Base-by-base conservation (phyloP, 495 filamentous ascomycete genomes). In the Penicillium verhagenii region DNA sequence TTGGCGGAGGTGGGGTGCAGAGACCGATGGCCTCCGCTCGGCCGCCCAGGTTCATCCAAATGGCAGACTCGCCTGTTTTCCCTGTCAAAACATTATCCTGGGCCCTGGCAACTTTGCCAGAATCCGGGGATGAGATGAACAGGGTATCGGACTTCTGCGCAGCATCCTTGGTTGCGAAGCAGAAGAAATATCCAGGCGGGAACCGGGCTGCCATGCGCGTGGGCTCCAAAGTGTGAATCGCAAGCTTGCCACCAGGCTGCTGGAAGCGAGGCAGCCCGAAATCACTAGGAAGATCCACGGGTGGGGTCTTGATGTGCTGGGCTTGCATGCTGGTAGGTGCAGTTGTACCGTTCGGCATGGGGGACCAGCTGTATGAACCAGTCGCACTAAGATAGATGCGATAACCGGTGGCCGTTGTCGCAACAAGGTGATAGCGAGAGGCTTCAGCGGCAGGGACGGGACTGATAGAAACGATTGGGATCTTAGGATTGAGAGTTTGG, bases 261-360 rank as follows among this genome's bases (percentile, higher is more conserved):
- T 65, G 64, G 24, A 67, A 65, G 19, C 64, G 58, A 55, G 65
- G 60, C 50, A 57, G 60, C 13, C 31, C 66, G 28, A 56, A 52
- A 24, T 62, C 56, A 5, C 65, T 23, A n/a, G 56, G 47, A 24
- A 53, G 67, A 46, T 82, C 72, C 45, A 77, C 63, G 0, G 94
- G 93, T 8, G 94, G 95, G 51, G 96, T 96, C 61, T 92, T 95
- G 67, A 97, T 86, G 61, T 93, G 92, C 58, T 95, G 89, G 19
- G 97, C 85, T 67, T 96, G 92, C 92, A 99, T 97, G 72, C 91
- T 97, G 46, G 88, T 93, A 3, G 95, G 93, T 0, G 91, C 84
- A 52, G 75, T 79, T 39, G 70, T 79, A 21, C 75, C 71, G 20
- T 66, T 72, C 16, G 85, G 78, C 23, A 82, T 74, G 11, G 81